Evolutionary conservation across 2,329 filamentous ascomycete species (phyloP).

Genomic region (Rachicladosporium sp.): DNA sequence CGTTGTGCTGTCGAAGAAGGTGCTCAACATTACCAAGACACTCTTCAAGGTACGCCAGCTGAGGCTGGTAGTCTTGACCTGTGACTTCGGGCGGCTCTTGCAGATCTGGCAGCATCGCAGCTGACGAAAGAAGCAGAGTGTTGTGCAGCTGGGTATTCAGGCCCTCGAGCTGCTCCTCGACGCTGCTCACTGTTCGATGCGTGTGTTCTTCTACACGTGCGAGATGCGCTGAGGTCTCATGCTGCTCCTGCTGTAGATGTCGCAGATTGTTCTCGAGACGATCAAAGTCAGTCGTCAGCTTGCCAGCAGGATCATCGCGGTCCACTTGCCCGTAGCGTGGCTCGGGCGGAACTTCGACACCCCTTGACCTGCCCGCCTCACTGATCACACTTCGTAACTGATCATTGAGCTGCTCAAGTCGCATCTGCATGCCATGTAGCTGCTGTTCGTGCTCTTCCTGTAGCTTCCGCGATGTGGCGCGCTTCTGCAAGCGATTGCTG

Average conservation of each 20-base stretch:
- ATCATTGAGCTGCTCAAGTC: conserved; percentile 21
- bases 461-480: conserved; percentile 10
- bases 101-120: conserved; percentile 36
- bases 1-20: conserved; percentile 19
- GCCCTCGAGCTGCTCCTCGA: conserved; percentile 21
- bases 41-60: conserved; percentile 55
- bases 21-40: conserved; percentile 34
- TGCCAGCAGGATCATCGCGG: conserved; percentile 7
- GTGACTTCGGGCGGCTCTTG: conserved; percentile 47
- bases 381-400: conserved; percentile 19
- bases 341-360: conserved; percentile 13
- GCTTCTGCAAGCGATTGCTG: conserved; percentile 8
- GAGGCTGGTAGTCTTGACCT: conserved; percentile 49
- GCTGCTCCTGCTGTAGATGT: conserved; percentile 16
- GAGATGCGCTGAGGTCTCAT: conserved; percentile 14
- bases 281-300: conserved; percentile 14
- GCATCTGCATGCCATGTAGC: conserved; percentile 18
- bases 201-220: conserved; percentile 14
- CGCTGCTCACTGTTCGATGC: conserved; percentile 12
- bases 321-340: conserved; percentile 7
- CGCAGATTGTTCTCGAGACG: conserved; percentile 17
- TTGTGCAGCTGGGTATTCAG: conserved; percentile 21
- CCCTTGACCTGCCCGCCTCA: conserved; percentile 17
- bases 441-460: conserved; percentile 19
- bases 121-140: conserved; percentile 28